A percentile compares a stretch with the other conserved stretches of the same genome.
phyloP scores from a whole-genome alignment of 306 rosid genomes.

The Abrus precatorius region DNA sequence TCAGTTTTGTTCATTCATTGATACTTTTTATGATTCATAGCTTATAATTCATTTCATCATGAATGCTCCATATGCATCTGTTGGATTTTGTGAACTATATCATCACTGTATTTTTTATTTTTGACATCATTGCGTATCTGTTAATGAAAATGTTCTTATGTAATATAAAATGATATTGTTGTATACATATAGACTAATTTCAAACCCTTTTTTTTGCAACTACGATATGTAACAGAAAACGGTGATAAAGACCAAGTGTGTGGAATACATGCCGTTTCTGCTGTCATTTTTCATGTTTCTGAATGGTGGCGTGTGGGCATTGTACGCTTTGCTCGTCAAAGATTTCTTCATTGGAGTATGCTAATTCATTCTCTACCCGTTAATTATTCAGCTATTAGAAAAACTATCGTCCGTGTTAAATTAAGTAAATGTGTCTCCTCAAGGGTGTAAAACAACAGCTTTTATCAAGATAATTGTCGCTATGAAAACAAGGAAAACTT shows the following conservation, averaged over 20 bases:
- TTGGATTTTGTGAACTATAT: too few species aligned
- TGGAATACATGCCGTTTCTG: conserved; percentile 62
- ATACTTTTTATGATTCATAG: too few species aligned
- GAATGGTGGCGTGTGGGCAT: conserved; percentile 61
- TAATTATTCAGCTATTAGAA: not conserved
- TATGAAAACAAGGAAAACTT: not conserved
- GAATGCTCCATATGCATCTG: too few species aligned
- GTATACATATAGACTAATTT: not conserved
- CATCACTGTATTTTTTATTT: too few species aligned
- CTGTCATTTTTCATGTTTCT: conserved; percentile 57
- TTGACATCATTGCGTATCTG: too few species aligned
- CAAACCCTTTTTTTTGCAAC: not conserved
- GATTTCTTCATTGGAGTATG: conserved; percentile 62
- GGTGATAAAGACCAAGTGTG: conserved; percentile 57
- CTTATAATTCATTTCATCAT: too few species aligned
- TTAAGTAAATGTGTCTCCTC: too few species aligned
- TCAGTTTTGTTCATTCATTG: not conserved
- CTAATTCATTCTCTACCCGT: conserved; percentile 3
- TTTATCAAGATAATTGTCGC: not conserved
- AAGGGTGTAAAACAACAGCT: too few species aligned
- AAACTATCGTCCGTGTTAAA: too few species aligned
- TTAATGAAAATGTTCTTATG: too few species aligned
- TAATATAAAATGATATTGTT: not conserved
- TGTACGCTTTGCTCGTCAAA: conserved; percentile 53
- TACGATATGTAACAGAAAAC: conserved; percentile 31